A percentile compares a stretch with the other conserved stretches of the same genome.
Conservation (phyloP, 1,284 basidiomycete genomes). For the Microbotryomycetes sp. region DNA sequence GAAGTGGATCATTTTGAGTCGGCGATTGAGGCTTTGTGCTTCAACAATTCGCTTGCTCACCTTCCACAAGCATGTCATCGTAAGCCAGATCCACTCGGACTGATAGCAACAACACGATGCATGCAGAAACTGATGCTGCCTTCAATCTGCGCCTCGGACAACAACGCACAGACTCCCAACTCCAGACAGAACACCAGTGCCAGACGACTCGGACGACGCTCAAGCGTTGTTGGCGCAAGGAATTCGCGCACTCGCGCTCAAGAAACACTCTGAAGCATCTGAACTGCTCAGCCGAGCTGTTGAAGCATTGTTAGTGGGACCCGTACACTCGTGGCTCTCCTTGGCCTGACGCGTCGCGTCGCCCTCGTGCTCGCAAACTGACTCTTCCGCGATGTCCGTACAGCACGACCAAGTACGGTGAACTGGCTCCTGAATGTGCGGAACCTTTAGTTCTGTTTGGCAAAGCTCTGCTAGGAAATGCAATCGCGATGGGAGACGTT, state of each 20-base stretch:
- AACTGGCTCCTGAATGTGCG: slow-evolving; percentile 32
- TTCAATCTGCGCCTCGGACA: no score
- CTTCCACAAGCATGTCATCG: no score
- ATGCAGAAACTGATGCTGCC: no score
- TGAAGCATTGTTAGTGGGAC: slow-evolving; percentile 17
- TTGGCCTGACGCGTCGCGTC: not conserved
- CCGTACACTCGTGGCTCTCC: not conserved
- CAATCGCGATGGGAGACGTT: slow-evolving; percentile 35
- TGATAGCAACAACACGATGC: no score
- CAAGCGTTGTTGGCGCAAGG: slow-evolving; percentile 20
- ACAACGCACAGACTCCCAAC: not conserved
- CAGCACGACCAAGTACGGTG: slow-evolving; percentile 34
- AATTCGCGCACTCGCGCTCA: slow-evolving; percentile 19
- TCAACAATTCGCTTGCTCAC: no score
- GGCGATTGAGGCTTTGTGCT: no score
- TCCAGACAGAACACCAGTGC: not conserved
- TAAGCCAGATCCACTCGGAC: no score
- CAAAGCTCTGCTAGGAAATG: slow-evolving; percentile 36
- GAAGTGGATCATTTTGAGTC: no score
- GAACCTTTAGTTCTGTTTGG: slow-evolving; percentile 38
- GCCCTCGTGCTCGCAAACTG: not conserved
- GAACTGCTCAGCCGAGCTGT: slow-evolving; percentile 25
- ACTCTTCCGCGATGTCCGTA: not conserved
- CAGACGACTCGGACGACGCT: not conserved
- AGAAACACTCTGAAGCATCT: slow-evolving; percentile 20